Percentiles rank a stretch among this genome's conserved stretches.
These are phyloP conservation scores for Epichloe glyceriae DNA, from an alignment of 2,329 filamentous ascomycete species.

Conservation along the genomic window DNA sequence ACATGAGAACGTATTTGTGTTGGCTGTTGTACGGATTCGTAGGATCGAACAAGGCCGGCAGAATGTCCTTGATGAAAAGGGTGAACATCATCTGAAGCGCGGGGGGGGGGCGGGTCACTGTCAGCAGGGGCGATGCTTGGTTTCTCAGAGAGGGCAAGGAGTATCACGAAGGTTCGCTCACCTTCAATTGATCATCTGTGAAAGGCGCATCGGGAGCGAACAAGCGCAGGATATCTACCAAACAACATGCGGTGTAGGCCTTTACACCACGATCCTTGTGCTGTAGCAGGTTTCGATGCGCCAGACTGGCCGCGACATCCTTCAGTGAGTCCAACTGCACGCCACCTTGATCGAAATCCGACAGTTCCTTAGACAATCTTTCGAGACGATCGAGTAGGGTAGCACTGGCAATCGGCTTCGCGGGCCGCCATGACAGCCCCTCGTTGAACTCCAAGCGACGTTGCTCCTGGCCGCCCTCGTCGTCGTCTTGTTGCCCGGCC, in stretches of 20 bases:
- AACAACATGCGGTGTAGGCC: conserved; percentile 75
- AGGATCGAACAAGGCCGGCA: conserved; percentile 76
- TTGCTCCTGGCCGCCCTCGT: conserved; percentile 8
- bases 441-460: conserved; percentile 64
- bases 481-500: conserved; percentile 1
- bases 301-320: conserved; percentile 74
- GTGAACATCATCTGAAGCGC: conserved; percentile 74
- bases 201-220: conserved; percentile 94
- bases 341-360: conserved; percentile 76
- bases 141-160: neutral
- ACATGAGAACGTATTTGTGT: conserved; percentile 81
- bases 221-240: conserved; percentile 85
- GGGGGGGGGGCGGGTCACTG: neutral
- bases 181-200: conserved; percentile 80
- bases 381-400: conserved; percentile 75
- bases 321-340: conserved; percentile 71
- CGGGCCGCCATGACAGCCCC: conserved; percentile 79
- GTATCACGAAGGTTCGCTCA: conserved; percentile 24
- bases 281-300: conserved; percentile 64
- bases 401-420: conserved; percentile 72
- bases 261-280: conserved; percentile 92
- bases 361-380: conserved; percentile 67
- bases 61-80: conserved; percentile 69
- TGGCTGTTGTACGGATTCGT: conserved; percentile 84
- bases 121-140: conserved; percentile 3